Evolutionary conservation across 2,329 filamentous ascomycete genomes (phyloP).

Genomic region (Raffaelea arxii): DNA sequence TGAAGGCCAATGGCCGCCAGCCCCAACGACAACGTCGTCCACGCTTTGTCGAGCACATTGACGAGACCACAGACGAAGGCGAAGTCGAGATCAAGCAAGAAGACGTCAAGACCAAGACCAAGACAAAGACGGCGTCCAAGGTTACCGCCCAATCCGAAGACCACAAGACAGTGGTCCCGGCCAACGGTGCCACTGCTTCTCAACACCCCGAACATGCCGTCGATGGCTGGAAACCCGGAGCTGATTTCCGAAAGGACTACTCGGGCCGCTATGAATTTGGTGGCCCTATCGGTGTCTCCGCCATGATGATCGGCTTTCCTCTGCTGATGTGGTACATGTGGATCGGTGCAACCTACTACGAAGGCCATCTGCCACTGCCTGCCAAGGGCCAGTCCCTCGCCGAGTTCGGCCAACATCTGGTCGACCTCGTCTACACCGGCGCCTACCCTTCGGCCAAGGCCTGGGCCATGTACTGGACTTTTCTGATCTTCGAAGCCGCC

Average conservation of each 20-base stretch:
- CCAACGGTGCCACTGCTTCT: conserved; percentile 11
- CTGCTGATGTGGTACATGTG: conserved; percentile 98
- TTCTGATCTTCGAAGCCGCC: conserved; percentile 74
- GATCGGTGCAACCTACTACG: conserved; percentile 89
- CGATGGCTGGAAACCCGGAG: conserved; percentile 50
- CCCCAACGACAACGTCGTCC: conserved; percentile 15
- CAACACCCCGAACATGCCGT: conserved; percentile 23
- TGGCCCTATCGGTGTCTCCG: conserved; percentile 65
- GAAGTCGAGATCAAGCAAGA: background rate
- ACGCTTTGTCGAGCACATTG: conserved; percentile 38
- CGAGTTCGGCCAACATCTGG: conserved; percentile 66
- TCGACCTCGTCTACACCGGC: conserved; percentile 64
- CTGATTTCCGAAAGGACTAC: conserved; percentile 53
- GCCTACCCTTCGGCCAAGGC: conserved; percentile 76
- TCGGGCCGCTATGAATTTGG: conserved; percentile 73
- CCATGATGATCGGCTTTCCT: conserved; percentile 93
- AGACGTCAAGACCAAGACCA: background rate
- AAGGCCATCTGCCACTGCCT: conserved; percentile 68
- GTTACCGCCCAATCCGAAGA: conserved; percentile 19
- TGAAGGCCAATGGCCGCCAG: conserved; percentile 39
- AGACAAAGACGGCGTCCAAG: conserved; percentile 9
- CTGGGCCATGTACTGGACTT: conserved; percentile 92
- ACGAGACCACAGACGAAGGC: conserved; percentile 30
- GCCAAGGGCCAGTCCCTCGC: conserved; percentile 53
- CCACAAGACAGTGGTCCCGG: conserved; percentile 15